These are phyloP conservation scores for Nakazawaea populi DNA, from an alignment of 805 yeast genomes.

Conservation along the genomic window DNA sequence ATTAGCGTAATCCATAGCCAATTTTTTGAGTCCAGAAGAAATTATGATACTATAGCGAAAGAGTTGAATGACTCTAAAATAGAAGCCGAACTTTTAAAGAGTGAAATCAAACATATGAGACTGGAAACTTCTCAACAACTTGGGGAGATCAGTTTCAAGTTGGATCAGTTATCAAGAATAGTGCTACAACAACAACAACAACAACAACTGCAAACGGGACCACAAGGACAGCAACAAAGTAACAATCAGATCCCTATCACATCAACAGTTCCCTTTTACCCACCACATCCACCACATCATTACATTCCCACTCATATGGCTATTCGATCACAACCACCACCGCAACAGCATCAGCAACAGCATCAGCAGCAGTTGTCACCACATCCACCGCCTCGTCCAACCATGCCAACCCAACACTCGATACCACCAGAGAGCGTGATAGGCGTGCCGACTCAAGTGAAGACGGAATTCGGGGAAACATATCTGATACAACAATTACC, in stretches of 20 bases:
- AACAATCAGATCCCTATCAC: neutral
- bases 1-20: neutral
- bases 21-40: neutral
- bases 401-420: neutral
- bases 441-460: neutral
- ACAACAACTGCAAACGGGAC: neutral
- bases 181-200: neutral
- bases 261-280: constrained; percentile 11
- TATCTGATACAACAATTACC: neutral
- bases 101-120: neutral
- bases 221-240: constrained; percentile 1
- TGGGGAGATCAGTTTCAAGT: constrained; percentile 3
- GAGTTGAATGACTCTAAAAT: constrained; percentile 1
- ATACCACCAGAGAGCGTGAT: neutral
- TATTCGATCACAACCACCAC: constrained; percentile 8
- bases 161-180: constrained; percentile 5
- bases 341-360: neutral
- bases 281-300: constrained; percentile 14
- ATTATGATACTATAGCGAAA: neutral
- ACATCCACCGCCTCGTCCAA: neutral
- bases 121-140: constrained; percentile 2
- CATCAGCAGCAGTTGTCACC: neutral
- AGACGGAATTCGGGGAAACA: neutral
- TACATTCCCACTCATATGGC: neutral
- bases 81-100: neutral